These are phyloP conservation scores for Beta corolliflora DNA, from an alignment of 179 eudicot genomes.

Conservation along the genomic window DNA sequence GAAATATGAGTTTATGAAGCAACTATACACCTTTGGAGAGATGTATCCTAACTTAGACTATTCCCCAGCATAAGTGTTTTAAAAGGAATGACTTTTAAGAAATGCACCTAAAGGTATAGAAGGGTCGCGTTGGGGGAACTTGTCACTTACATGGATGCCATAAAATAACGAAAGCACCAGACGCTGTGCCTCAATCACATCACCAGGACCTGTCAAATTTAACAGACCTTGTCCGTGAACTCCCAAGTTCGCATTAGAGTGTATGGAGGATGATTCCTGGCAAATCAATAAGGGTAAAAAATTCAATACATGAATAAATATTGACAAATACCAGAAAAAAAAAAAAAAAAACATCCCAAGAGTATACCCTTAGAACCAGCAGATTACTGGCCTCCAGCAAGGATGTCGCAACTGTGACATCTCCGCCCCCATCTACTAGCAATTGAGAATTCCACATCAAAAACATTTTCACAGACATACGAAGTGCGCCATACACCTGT, in stretches of 20 bases:
- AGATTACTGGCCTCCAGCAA: constrained; percentile 95
- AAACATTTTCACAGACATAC: constrained; percentile 94
- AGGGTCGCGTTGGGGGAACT: too few species aligned
- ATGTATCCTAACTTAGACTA: too few species aligned
- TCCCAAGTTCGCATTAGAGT: constrained; percentile 91
- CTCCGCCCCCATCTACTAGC: constrained; percentile 76
- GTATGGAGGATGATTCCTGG: constrained; percentile 90
- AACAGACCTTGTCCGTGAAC: constrained; percentile 95
- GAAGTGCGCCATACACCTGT: constrained; percentile 95
- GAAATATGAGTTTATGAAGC: too few species aligned
- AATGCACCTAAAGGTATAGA: too few species aligned
- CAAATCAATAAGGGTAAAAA: constrained; percentile 24
- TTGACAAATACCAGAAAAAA: neutral
- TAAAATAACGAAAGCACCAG: constrained; percentile 88
- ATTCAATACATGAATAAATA: neutral
- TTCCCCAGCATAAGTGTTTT: too few species aligned
- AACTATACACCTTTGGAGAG: too few species aligned
- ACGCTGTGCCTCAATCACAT: constrained; percentile 95
- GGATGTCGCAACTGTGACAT: constrained; percentile 74
- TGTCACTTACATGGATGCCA: constrained; percentile 71
- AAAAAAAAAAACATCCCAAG: neutral
- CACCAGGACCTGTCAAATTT: constrained; percentile 93
- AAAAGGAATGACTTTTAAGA: too few species aligned
- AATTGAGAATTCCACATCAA: constrained; percentile 94
- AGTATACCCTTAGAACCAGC: constrained; percentile 81